Evolutionary conservation across 179 eudicot genomes (phyloP).

Genomic region (Patellifolia procumbens): DNA sequence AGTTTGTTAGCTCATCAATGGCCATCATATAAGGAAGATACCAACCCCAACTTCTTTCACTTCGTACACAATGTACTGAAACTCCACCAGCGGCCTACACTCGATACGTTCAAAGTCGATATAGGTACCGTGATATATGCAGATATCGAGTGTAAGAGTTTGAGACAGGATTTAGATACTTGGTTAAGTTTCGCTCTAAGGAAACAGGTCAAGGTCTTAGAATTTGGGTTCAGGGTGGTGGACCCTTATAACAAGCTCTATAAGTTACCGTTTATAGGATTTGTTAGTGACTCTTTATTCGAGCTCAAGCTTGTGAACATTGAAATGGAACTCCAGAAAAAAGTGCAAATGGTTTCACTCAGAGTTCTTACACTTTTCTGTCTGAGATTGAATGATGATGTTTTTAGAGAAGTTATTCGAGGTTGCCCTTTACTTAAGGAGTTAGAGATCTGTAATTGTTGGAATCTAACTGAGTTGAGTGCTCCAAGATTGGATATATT

Average conservation of each 20-base stretch:
- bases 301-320: slow-evolving; percentile 8
- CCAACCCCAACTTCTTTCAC: neutral
- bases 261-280: neutral
- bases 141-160: neutral
- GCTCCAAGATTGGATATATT: neutral
- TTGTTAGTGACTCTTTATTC: neutral
- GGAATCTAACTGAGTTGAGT: neutral
- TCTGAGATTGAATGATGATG: neutral
- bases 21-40: neutral
- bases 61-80: slow-evolving; percentile 1
- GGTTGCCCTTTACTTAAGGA: slow-evolving; percentile 17
- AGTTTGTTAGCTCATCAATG: neutral
- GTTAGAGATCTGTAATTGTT: neutral
- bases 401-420: slow-evolving; percentile 3
- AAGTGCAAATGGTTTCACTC: slow-evolving; percentile 12
- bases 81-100: neutral
- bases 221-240: slow-evolving; percentile 11
- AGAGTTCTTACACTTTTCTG: neutral
- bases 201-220: slow-evolving; percentile 13
- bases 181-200: slow-evolving; percentile 10
- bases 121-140: neutral
- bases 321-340: slow-evolving; percentile 1
- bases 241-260: slow-evolving; percentile 2
- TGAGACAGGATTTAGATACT: neutral
- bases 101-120: slow-evolving; percentile 9